Base-by-base conservation (phyloP, 225 moss, liverwort and hornwort species). In the Lunularia cruciata region DNA sequence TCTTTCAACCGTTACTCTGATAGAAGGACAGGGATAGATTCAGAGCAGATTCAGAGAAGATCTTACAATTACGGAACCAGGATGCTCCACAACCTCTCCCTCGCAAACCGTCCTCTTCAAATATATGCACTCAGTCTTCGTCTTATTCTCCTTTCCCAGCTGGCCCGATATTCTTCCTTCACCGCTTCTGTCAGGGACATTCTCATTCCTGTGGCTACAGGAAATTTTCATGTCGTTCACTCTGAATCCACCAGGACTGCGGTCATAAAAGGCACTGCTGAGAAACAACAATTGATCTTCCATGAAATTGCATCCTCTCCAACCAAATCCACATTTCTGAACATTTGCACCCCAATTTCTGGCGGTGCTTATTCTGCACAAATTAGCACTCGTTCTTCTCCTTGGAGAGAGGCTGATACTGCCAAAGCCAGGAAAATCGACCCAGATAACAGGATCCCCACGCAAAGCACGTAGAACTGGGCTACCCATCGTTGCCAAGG, bases 1-100 rank as follows among this genome's bases (percentile, higher is more conserved):
- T 14, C 1, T 2, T 48, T 20, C 9, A 54, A 27, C 25, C 2
- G 10, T 20, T 28, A 3, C 8, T 20, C 25, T 9, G 53, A n/a
- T 25, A n/a, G 28, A 28, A 54, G 20, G 9, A 25, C 43, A 43
- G 43, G 16, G 43, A 16, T 43, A 10, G 43, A 23, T 6, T 0
- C n/a, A 65, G 10, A 22, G 37, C 36, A 58, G 19, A 16, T n/a
- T 18, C 34, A 58, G 32, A 31, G 22, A 23, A 22, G 33, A 48
- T 28, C 70, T 91, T 81, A 93, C 93, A 45, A 92, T 56, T 65
- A 96, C 75, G 12, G 75, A 70, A 48, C 96, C 92, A 39, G 77
- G 16, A 73, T 87, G 78, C 69, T 81, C 81, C 68, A 96, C 70
- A 22, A 67, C 57, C 63, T 89, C 79, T 59, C 89, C 84, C 28